These are phyloP conservation scores for Auricularia cornea DNA, from an alignment of 768 basidiomycete species.

Conservation along the genomic window DNA sequence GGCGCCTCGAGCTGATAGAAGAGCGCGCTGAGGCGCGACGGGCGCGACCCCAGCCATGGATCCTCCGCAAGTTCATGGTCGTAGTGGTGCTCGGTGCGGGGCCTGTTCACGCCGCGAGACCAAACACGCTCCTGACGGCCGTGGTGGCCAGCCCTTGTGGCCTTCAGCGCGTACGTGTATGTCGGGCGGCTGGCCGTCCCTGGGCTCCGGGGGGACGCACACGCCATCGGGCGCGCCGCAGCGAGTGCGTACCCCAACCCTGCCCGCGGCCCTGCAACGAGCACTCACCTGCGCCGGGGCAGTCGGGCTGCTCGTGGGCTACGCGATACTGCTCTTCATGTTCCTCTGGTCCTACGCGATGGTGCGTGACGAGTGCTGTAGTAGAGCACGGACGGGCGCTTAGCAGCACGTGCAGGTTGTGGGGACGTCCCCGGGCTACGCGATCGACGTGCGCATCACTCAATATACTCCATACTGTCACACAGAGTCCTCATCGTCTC, in stretches of 20 bases:
- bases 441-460: slow-evolving; percentile 41
- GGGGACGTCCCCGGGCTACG: slow-evolving; percentile 59
- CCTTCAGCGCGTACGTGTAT: slow-evolving; percentile 52
- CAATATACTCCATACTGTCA: not conserved
- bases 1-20: not conserved
- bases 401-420: slow-evolving; percentile 40
- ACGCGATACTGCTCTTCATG: slow-evolving; percentile 56
- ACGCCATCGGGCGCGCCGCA: slow-evolving; percentile 44
- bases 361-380: slow-evolving; percentile 34
- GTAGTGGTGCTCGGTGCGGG: slow-evolving; percentile 47
- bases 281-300: not conserved
- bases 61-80: slow-evolving; percentile 61
- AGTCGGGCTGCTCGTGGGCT: slow-evolving; percentile 66
- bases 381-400: not conserved
- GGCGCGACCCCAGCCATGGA: slow-evolving; percentile 48
- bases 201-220: slow-evolving; percentile 49
- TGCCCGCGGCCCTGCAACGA: not conserved
- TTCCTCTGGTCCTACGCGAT: slow-evolving; percentile 71
- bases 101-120: slow-evolving; percentile 12
- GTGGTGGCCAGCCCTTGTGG: not conserved
- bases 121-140: not conserved
- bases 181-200: slow-evolving; percentile 61
- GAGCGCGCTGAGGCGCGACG: not conserved
- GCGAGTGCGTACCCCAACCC: slow-evolving; percentile 40
- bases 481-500: not conserved